These are phyloP conservation scores for Escovopsis sp. DNA, from an alignment of 2,329 filamentous ascomycete genomes.

Conservation along the genomic window DNA sequence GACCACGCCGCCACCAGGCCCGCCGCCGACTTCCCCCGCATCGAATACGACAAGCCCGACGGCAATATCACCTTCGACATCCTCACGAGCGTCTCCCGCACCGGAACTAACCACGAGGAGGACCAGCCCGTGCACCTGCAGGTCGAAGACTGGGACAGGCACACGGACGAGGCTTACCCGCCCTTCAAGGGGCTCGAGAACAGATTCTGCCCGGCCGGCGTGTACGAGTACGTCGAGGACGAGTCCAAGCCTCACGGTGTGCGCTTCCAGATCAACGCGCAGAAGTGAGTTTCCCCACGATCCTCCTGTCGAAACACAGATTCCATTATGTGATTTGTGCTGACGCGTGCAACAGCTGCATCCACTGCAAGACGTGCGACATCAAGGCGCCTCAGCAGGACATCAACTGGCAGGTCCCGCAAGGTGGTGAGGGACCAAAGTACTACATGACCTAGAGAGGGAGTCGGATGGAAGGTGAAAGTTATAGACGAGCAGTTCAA, in stretches of 20 bases:
- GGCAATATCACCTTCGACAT: constrained; percentile 94
- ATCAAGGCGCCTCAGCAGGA: constrained; percentile 96
- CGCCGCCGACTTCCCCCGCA: constrained; percentile 69
- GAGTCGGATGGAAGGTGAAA: too few species aligned
- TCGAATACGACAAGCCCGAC: constrained; percentile 94
- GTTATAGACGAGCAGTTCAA: too few species aligned
- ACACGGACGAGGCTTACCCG: constrained; percentile 71
- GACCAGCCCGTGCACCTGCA: constrained; percentile 95
- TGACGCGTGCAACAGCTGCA: constrained; percentile 48
- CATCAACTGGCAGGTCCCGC: constrained; percentile 93
- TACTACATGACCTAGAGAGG: constrained; percentile 48
- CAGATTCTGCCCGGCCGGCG: constrained; percentile 89
- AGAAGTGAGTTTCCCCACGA: constrained; percentile 57
- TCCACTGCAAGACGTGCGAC: constrained; percentile 99
- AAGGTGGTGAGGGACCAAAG: constrained; percentile 69
- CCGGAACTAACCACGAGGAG: constrained; percentile 96
- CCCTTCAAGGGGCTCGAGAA: constrained; percentile 87
- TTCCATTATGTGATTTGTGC: neutral
- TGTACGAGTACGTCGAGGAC: constrained; percentile 97
- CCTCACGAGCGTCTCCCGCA: constrained; percentile 83
- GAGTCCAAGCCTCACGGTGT: constrained; percentile 73
- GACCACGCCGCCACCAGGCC: constrained; percentile 69
- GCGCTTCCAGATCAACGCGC: constrained; percentile 91
- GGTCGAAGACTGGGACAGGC: constrained; percentile 88
- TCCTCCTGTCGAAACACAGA: too few species aligned